Percentiles rank a stretch among this genome's conserved stretches.
Conservation (phyloP, 2,329 filamentous ascomycete species). For the Pleochaeta shiraiana region DNA sequence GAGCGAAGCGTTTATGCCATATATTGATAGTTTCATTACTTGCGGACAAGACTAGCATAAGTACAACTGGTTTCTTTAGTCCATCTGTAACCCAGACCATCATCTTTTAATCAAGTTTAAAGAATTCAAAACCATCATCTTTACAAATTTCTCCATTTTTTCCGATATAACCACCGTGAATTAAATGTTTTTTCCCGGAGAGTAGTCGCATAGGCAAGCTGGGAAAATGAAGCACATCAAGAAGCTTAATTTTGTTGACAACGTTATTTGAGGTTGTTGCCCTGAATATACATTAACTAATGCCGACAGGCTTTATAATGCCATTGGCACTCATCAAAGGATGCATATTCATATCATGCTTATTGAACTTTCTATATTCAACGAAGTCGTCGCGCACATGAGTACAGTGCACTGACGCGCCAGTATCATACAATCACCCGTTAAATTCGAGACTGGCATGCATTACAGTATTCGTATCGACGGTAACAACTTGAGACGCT, state of each 20-base stretch:
- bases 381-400: background rate
- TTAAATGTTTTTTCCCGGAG: background rate
- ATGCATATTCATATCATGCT: constrained; percentile 1
- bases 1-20: background rate
- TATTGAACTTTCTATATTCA: background rate
- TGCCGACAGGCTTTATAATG: constrained; percentile 1
- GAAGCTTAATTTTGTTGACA: background rate
- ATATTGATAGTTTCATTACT: background rate
- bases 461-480: constrained; percentile 1
- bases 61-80: background rate
- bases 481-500: background rate
- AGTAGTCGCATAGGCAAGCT: background rate
- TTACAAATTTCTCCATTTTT: constrained; percentile 1
- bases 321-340: background rate
- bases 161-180: background rate
- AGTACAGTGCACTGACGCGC: background rate
- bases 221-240: background rate
- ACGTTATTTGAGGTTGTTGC: background rate
- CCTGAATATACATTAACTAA: background rate
- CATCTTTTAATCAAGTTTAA: constrained; percentile 2
- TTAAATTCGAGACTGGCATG: constrained; percentile 1
- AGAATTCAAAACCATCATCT: constrained; percentile 1
- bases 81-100: background rate
- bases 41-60: background rate
- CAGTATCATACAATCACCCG: background rate